Evolutionary conservation across 441 rosid genomes (phyloP).

Genomic region (Croton laevigatus): DNA sequence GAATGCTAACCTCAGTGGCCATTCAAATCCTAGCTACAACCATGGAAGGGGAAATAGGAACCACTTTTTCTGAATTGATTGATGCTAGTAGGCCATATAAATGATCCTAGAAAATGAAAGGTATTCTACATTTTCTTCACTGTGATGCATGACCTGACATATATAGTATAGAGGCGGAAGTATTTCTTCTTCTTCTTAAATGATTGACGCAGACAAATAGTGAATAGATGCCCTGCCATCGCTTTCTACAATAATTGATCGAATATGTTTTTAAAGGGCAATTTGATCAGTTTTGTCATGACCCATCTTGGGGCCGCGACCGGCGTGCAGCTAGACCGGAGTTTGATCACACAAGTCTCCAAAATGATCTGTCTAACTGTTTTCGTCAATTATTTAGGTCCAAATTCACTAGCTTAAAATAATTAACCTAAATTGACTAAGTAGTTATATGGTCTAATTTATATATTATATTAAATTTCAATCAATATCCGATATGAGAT

Average conservation of each 20-base stretch:
- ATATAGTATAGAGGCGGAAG: background rate
- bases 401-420: too few relatives aligned
- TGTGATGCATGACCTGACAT: background rate
- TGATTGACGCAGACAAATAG: background rate
- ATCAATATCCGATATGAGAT: too few relatives aligned
- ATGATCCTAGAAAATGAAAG: conserved; percentile 7
- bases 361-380: too few relatives aligned
- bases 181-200: background rate
- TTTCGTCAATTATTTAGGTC: too few relatives aligned
- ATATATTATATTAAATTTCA: too few relatives aligned
- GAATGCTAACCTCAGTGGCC: conserved; percentile 19
- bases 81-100: conserved; percentile 15
- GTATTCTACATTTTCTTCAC: background rate
- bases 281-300: too few relatives aligned
- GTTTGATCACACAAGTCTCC: too few relatives aligned
- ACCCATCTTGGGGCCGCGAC: too few relatives aligned
- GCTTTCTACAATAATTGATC: background rate
- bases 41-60: conserved; percentile 20
- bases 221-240: background rate
- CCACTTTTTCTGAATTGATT: conserved; percentile 24
- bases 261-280: background rate
- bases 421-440: too few relatives aligned
- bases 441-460: too few relatives aligned
- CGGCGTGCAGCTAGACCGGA: too few relatives aligned
- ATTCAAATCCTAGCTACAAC: conserved; percentile 25